These are phyloP conservation scores for Onygenales sp. DNA, from an alignment of 2,329 filamentous ascomycete species.

Conservation along the genomic window DNA sequence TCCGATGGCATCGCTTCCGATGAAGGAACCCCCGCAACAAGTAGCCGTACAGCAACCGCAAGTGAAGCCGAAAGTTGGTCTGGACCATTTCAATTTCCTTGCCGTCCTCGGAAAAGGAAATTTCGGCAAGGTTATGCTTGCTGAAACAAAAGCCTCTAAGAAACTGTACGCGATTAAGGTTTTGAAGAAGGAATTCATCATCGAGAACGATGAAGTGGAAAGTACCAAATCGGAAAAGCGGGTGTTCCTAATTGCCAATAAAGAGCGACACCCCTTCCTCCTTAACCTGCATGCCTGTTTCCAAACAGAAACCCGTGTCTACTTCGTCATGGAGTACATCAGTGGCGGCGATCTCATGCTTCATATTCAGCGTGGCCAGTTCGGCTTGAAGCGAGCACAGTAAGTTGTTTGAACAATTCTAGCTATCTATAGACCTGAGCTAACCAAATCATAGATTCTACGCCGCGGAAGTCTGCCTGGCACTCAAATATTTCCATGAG, in stretches of 20 bases:
- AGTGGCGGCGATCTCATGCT: conserved; percentile 98
- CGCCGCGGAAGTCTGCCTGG: conserved; percentile 91
- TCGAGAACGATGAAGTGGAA: conserved; percentile 98
- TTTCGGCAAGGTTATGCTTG: conserved; percentile 99
- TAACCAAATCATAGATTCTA: conserved; percentile 60
- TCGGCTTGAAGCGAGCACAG: conserved; percentile 92
- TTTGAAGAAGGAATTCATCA: conserved; percentile 99
- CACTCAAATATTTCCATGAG: conserved; percentile 98
- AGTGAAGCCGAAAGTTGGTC: conserved; percentile 61
- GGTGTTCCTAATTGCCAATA: conserved; percentile 93
- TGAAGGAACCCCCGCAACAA: conserved; percentile 30
- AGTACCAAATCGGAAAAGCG: conserved; percentile 96
- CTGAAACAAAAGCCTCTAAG: conserved; percentile 86
- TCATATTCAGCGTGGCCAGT: conserved; percentile 94
- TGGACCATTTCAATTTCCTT: conserved; percentile 99
- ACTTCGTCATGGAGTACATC: conserved; percentile 99
- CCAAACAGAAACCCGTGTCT: conserved; percentile 95
- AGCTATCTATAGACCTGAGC: not conserved
- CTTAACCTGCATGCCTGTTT: conserved; percentile 95
- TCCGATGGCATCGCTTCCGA: conserved; percentile 36
- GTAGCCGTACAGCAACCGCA: conserved; percentile 22
- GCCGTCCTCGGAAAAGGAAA: conserved; percentile 98
- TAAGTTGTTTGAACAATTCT: conserved; percentile 41
- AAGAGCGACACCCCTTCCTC: conserved; percentile 91
- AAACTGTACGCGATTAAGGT: conserved; percentile 98